Conservation (phyloP, 257 asterid species). For the Gentiana dahurica region DNA sequence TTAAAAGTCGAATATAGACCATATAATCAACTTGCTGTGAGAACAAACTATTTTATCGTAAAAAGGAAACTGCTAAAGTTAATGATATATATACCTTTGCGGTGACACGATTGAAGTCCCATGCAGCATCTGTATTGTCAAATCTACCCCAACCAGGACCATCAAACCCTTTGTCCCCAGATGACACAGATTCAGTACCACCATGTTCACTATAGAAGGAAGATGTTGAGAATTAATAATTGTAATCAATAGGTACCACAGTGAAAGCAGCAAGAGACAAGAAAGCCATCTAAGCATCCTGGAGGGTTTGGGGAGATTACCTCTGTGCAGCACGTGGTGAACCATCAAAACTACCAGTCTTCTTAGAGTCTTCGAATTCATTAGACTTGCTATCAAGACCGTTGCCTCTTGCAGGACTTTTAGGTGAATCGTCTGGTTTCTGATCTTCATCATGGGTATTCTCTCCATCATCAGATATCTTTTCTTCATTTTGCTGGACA, state of each 20-base stretch:
- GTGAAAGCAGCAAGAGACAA: conserved; percentile 1
- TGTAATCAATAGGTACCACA: background rate
- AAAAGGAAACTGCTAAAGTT: too few species aligned
- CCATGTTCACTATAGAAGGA: conserved; percentile 49
- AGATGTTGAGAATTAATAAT: conserved; percentile 4
- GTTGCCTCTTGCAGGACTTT: conserved; percentile 58
- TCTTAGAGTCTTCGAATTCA: conserved; percentile 61
- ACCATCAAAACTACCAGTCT: conserved; percentile 12
- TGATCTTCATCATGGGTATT: conserved; percentile 26
- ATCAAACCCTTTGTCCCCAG: conserved; percentile 42
- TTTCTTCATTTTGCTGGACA: conserved; percentile 26
- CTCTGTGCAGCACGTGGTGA: conserved; percentile 40
- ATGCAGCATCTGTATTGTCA: conserved; percentile 52
- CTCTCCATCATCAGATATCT: conserved; percentile 23
- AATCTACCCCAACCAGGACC: conserved; percentile 74
- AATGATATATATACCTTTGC: conserved; percentile 34
- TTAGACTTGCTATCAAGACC: conserved; percentile 44
- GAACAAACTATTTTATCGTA: too few species aligned
- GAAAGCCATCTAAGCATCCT: background rate
- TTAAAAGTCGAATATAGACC: too few species aligned
- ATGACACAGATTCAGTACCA: conserved; percentile 21
- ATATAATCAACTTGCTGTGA: too few species aligned
- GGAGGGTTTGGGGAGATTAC: conserved; percentile 14
- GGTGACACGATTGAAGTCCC: conserved; percentile 44
- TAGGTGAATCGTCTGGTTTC: conserved; percentile 48